These are phyloP conservation scores for Trametes elegans DNA, from an alignment of 768 basidiomycete genomes.

Conservation along the genomic window DNA sequence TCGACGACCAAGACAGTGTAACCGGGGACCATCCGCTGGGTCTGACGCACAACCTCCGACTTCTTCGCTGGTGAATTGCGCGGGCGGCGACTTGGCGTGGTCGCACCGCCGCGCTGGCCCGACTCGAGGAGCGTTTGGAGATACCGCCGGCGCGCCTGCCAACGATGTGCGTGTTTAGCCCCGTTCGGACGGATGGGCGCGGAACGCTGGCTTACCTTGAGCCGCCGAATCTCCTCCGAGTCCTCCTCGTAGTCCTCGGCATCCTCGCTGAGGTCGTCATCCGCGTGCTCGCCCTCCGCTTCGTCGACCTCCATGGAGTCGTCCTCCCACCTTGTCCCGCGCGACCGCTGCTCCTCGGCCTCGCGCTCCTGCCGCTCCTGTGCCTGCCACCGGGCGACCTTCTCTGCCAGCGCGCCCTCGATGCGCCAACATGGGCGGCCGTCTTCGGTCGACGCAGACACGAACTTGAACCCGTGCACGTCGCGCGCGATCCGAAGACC, in stretches of 20 bases:
- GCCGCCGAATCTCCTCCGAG: conserved; percentile 68
- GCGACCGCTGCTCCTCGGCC: conserved; percentile 64
- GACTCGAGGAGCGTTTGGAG: conserved; percentile 64
- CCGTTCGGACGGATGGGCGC: conserved; percentile 15
- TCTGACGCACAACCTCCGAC: conserved; percentile 34
- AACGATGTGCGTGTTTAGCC: conserved; percentile 10
- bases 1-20: conserved; percentile 91
- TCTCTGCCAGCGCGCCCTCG: conserved; percentile 63
- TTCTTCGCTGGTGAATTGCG: conserved; percentile 30
- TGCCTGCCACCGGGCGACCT: conserved; percentile 66
- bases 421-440: conserved; percentile 62
- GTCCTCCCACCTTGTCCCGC: conserved; percentile 59
- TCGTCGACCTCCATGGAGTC: conserved; percentile 73
- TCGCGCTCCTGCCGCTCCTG: conserved; percentile 66
- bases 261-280: conserved; percentile 42
- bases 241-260: conserved; percentile 63
- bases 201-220: conserved; percentile 57
- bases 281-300: conserved; percentile 48
- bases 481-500: conserved; percentile 62
- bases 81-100: conserved; percentile 28
- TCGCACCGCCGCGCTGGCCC: conserved; percentile 33
- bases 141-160: conserved; percentile 71
- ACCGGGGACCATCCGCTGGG: conserved; percentile 67
- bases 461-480: conserved; percentile 77
- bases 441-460: conserved; percentile 32